phyloP scores from a whole-genome alignment of 2,329 filamentous ascomycete genomes.

The Teratosphaeria epicoccoides region DNA sequence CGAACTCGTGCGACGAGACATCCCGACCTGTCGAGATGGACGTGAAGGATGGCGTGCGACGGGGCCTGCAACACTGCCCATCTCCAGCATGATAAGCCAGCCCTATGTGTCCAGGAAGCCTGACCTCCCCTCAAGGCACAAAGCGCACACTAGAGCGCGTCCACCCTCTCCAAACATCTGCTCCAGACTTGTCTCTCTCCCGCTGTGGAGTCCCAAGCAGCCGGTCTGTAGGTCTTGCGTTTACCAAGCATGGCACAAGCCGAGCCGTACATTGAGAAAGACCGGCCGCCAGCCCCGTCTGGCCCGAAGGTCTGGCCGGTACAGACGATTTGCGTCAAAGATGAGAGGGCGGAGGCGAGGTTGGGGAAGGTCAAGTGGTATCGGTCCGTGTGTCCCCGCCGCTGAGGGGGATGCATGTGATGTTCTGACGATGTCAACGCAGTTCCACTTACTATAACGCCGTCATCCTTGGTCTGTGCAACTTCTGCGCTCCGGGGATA shows the following conservation, averaged over 20 bases:
- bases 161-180: too few relatives aligned
- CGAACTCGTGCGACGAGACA: too few relatives aligned
- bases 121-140: too few relatives aligned
- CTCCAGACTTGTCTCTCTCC: too few relatives aligned
- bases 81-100: not conserved
- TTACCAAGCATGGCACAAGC: not conserved
- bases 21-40: not conserved
- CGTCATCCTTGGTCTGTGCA: slow-evolving; percentile 59
- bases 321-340: not conserved
- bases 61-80: not conserved
- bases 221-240: not conserved
- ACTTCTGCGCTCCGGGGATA: slow-evolving; percentile 59
- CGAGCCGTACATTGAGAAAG: not conserved
- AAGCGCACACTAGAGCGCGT: too few relatives aligned
- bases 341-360: not conserved
- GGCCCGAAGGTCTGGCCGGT: not conserved
- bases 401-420: too few relatives aligned
- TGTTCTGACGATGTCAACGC: too few relatives aligned
- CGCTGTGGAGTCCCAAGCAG: too few relatives aligned
- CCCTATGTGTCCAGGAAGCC: too few relatives aligned
- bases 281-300: not conserved
- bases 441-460: slow-evolving; percentile 64
- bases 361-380: not conserved
- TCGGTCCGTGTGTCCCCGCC: too few relatives aligned
- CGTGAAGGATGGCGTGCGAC: not conserved